Percentiles rank a stretch among this genome's conserved stretches.
phyloP scores from a whole-genome alignment of 345 rosid genomes.

The Eucalyptus sp. region DNA sequence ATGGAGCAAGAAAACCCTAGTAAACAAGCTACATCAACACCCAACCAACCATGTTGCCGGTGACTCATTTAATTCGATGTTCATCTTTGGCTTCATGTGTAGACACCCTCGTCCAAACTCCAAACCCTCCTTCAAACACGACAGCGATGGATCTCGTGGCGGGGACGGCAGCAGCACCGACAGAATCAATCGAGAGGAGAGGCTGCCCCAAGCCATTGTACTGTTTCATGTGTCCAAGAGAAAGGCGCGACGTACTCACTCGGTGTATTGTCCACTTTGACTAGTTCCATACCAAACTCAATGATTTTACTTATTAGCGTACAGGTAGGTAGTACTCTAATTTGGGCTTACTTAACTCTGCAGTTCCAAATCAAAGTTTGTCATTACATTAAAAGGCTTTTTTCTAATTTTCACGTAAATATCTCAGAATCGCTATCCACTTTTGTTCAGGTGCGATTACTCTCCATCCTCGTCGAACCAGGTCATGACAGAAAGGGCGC shows the following conservation, averaged over 20 bases:
- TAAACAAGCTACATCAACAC: neutral
- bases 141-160: neutral
- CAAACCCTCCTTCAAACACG: neutral
- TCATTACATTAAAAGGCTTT: too few species aligned
- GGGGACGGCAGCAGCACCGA: neutral
- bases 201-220: neutral
- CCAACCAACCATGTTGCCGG: neutral
- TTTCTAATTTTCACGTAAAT: too few species aligned
- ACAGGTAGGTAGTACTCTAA: too few species aligned
- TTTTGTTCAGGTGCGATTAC: neutral
- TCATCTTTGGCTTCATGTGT: neutral
- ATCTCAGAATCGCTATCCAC: too few species aligned
- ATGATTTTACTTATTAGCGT: too few species aligned
- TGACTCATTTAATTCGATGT: neutral
- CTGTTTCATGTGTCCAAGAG: accelerated
- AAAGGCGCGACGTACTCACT: accelerated
- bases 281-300: accelerated
- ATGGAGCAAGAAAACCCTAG: neutral
- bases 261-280: too few species aligned
- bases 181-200: neutral
- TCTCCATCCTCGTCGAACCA: neutral
- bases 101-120: neutral
- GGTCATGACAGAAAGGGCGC: neutral
- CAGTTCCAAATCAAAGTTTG: neutral
- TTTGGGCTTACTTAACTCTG: neutral